Evolutionary conservation across 345 rosid species (phyloP).

Genomic region (Sonneratia alba): DNA sequence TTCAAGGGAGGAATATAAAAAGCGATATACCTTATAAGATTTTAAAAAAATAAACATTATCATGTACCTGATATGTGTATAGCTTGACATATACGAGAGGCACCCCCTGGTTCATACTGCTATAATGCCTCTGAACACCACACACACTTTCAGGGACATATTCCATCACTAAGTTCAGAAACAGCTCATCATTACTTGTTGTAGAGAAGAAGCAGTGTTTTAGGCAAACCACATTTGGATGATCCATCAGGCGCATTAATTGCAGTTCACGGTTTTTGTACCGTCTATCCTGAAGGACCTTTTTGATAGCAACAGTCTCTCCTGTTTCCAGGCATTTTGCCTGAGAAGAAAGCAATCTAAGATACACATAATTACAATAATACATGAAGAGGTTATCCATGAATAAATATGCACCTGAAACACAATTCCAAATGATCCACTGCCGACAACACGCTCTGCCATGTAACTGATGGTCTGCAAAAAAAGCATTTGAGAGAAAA

Average conservation of each 20-base stretch:
- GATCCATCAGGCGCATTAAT: conserved; percentile 70
- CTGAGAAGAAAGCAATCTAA: conserved; percentile 23
- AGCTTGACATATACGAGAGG: conserved; percentile 75
- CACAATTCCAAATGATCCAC: conserved; percentile 77
- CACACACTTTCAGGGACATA: conserved; percentile 71
- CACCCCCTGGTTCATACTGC: conserved; percentile 57
- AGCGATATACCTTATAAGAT: not conserved
- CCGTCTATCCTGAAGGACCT: conserved; percentile 71
- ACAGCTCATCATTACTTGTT: conserved; percentile 60
- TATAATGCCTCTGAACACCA: conserved; percentile 53
- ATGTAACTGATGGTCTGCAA: conserved; percentile 74
- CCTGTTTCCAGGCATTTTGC: conserved; percentile 88
- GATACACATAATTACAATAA: not conserved
- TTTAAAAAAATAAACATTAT: not conserved
- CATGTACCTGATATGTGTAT: conserved; percentile 63
- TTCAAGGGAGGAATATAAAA: conserved; percentile 1
- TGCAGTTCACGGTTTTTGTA: conserved; percentile 78
- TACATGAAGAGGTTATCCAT: not conserved
- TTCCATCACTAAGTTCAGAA: conserved; percentile 78
- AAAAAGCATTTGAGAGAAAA: not conserved
- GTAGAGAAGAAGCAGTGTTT: conserved; percentile 89
- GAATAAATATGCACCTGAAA: conserved; percentile 40
- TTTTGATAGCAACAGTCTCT: conserved; percentile 48
- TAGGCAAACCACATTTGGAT: conserved; percentile 70
- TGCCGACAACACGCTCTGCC: conserved; percentile 81